Evolutionary conservation across 257 asterid genomes (phyloP).

Genomic region (Solanum dulcamara): DNA sequence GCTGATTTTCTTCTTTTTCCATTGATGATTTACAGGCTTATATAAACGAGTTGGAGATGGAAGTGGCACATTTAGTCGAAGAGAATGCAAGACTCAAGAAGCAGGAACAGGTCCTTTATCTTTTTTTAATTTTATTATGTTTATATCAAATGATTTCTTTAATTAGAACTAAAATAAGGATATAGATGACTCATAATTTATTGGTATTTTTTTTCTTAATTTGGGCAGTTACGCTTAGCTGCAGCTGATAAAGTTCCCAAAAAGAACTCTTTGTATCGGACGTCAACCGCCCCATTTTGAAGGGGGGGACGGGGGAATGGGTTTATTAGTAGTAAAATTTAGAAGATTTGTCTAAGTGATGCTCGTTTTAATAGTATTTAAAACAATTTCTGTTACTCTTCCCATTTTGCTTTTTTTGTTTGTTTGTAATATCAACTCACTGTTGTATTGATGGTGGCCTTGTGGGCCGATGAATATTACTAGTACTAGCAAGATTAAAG

Average conservation of each 20-base stretch:
- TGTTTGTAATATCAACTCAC: neutral
- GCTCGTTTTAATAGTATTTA: neutral
- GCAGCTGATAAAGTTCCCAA: constrained; percentile 29
- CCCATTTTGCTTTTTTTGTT: neutral
- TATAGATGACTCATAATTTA: neutral
- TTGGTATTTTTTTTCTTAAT: neutral
- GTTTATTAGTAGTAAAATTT: neutral
- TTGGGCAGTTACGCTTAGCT: constrained; percentile 29
- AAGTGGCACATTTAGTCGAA: constrained; percentile 44
- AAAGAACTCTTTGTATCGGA: constrained; percentile 30
- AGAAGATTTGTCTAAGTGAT: neutral
- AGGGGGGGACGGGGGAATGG: too few relatives aligned
- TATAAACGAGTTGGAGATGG: constrained; percentile 48
- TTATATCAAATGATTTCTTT: neutral
- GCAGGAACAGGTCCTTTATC: constrained; percentile 36
- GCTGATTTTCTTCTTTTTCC: neutral
- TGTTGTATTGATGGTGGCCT: neutral
- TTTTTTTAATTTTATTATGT: neutral
- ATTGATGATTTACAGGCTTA: constrained; percentile 50
- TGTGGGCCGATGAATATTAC: neutral
- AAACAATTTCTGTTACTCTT: too few relatives aligned
- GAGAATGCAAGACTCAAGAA: constrained; percentile 64
- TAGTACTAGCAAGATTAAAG: neutral
- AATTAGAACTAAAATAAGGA: neutral
- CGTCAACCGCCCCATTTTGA: constrained; percentile 57